Evolutionary conservation across 202 grass and related monocot species (phyloP).

Genomic region (Elaeis oleifera): DNA sequence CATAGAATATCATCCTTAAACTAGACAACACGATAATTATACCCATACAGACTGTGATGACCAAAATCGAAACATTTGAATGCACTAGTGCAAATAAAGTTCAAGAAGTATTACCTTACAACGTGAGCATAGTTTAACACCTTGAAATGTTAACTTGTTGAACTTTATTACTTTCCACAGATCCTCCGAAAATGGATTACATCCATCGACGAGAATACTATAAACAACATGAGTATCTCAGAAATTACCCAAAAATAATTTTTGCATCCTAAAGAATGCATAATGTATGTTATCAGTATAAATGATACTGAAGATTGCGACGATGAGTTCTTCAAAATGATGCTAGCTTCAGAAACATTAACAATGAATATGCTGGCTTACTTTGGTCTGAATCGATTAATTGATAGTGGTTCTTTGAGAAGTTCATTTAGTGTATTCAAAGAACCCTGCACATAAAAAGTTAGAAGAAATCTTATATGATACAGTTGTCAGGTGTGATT

Average conservation of each 20-base stretch:
- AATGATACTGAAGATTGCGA: too few species aligned
- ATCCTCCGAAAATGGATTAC: conserved; percentile 76
- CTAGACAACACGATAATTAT: too few species aligned
- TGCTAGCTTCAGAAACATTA: too few species aligned
- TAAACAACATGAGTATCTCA: conserved; percentile 14
- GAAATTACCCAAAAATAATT: conserved; percentile 12
- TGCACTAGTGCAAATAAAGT: neutral
- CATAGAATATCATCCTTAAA: too few species aligned
- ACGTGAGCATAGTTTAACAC: conserved; percentile 70
- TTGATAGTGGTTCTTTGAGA: conserved; percentile 58
- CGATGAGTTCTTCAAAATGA: too few species aligned
- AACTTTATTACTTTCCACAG: conserved; percentile 79
- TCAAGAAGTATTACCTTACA: conserved; percentile 60
- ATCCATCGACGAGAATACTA: conserved; percentile 90
- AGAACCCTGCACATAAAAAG: conserved; percentile 45
- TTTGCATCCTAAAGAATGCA: neutral
- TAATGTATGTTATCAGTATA: too few species aligned
- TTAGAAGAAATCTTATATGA: conserved; percentile 2
- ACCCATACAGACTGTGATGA: neutral
- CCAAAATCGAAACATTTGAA: neutral
- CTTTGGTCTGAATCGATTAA: conserved; percentile 95
- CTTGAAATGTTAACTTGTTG: conserved; percentile 60
- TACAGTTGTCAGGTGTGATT: neutral
- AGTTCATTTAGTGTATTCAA: conserved; percentile 57
- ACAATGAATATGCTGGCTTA: conserved; percentile 15